Evolutionary conservation across 331 rosid genomes (phyloP).

Genomic region (Pyrus hybrid): DNA sequence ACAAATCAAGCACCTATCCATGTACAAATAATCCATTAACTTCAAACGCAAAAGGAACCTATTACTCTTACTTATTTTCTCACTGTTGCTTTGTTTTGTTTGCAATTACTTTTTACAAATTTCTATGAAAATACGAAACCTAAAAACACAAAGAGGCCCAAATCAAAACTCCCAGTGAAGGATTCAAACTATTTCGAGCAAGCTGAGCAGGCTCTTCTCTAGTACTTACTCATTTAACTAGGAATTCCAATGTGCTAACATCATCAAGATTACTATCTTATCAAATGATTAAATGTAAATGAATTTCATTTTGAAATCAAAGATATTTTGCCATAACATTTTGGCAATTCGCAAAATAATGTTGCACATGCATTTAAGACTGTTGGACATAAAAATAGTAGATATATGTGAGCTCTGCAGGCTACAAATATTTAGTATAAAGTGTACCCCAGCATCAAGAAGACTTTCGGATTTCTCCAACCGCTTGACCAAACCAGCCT

Average conservation of each 20-base stretch:
- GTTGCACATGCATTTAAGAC: not conserved
- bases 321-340: not conserved
- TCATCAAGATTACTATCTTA: not conserved
- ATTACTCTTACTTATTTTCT: not conserved
- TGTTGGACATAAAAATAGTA: not conserved
- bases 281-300: not conserved
- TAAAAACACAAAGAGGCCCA: not conserved
- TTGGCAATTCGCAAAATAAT: not conserved
- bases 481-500: conserved; percentile 98
- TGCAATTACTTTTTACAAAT: not conserved
- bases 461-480: conserved; percentile 83
- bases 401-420: not conserved
- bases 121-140: not conserved
- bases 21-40: not conserved
- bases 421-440: not conserved
- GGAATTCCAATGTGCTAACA: not conserved
- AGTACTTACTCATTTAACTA: not conserved
- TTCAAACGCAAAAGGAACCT: not conserved
- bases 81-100: not conserved
- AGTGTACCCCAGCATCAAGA: conserved; percentile 58
- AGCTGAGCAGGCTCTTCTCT: not conserved
- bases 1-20: not conserved
- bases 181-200: not conserved
- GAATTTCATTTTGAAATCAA: not conserved
- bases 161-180: not conserved